phyloP scores from a whole-genome alignment of 192 early-diverging fungal genomes.

The Geranomyces michiganensis region DNA sequence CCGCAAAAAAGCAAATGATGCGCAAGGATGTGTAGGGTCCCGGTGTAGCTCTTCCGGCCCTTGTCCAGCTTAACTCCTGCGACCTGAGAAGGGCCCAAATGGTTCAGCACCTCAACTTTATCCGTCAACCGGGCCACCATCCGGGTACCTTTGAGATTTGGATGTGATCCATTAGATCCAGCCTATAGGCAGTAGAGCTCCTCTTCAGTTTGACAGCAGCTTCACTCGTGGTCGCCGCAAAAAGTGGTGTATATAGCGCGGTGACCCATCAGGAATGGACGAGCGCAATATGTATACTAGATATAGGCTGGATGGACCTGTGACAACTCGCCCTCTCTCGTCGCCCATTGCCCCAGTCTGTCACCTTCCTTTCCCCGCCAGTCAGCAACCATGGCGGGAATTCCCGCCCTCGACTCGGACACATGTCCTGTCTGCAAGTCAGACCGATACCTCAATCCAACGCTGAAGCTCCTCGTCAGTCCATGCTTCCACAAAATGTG shows the following conservation, averaged over 20 bases:
- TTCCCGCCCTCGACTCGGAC: constrained; percentile 32
- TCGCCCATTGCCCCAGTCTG: no score
- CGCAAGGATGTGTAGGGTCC: constrained; percentile 71
- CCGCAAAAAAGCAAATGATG: constrained; percentile 77
- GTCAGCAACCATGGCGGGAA: constrained; percentile 2
- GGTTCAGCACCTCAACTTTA: not conserved
- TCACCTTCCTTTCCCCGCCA: no score
- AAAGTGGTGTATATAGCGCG: no score
- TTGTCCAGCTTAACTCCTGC: constrained; percentile 28
- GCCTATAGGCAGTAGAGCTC: no score
- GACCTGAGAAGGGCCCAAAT: constrained; percentile 16
- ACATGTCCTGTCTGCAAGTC: constrained; percentile 74
- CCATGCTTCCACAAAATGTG: constrained; percentile 97
- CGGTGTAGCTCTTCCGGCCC: constrained; percentile 26
- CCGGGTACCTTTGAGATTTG: constrained; percentile 8
- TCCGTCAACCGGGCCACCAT: not conserved
- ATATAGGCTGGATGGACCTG: no score
- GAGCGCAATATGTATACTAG: no score
- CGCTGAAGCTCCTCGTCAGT: constrained; percentile 86
- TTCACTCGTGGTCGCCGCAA: no score
- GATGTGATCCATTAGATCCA: constrained; percentile 23
- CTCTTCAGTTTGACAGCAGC: no score
- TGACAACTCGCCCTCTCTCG: no score
- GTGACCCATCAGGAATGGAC: no score
- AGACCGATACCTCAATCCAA: constrained; percentile 81